phyloP scores from a whole-genome alignment of 1,284 basidiomycete species.

The Ganoderma meredithae region DNA sequence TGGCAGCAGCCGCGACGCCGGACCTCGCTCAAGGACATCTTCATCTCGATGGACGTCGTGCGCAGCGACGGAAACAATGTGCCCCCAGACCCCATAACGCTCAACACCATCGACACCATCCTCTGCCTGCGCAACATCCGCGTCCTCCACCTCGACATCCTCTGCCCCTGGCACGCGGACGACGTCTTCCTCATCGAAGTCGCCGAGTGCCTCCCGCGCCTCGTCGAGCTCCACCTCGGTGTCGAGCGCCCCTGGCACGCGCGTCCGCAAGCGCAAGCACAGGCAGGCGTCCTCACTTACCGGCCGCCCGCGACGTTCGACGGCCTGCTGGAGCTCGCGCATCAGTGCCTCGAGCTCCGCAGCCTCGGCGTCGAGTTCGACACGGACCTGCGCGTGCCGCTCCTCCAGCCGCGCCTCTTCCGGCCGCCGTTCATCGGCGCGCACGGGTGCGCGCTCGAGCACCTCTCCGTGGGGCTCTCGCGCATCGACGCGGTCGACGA shows the following conservation, averaged over 20 bases:
- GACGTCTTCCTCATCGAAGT: slow-evolving; percentile 4
- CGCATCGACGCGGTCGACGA: neutral
- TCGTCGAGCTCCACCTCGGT: slow-evolving; percentile 14
- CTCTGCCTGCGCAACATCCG: neutral
- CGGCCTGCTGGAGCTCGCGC: slow-evolving; percentile 19
- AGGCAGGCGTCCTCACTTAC: neutral
- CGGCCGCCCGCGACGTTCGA: slow-evolving; percentile 15
- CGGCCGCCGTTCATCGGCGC: neutral
- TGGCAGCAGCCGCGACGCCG: neutral
- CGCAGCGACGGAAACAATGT: neutral
- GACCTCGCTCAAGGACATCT: neutral
- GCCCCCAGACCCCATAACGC: neutral
- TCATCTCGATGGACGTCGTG: neutral
- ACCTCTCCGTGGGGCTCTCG: slow-evolving; percentile 7
- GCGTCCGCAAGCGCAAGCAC: neutral
- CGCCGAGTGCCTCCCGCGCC: slow-evolving; percentile 6
- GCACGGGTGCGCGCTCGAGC: neutral
- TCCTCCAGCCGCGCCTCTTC: neutral
- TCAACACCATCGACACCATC: slow-evolving; percentile 1
- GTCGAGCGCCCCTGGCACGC: slow-evolving; percentile 8
- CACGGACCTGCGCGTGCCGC: slow-evolving; percentile 11
- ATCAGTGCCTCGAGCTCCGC: slow-evolving; percentile 13
- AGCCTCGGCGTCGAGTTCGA: slow-evolving; percentile 18
- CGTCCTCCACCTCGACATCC: slow-evolving; percentile 11
- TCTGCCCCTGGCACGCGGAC: slow-evolving; percentile 20